Evolutionary conservation across 106 monocot genomes (phyloP), one percentile per base, ranked within the genome.

Genomic region (Posidonia australis): DNA sequence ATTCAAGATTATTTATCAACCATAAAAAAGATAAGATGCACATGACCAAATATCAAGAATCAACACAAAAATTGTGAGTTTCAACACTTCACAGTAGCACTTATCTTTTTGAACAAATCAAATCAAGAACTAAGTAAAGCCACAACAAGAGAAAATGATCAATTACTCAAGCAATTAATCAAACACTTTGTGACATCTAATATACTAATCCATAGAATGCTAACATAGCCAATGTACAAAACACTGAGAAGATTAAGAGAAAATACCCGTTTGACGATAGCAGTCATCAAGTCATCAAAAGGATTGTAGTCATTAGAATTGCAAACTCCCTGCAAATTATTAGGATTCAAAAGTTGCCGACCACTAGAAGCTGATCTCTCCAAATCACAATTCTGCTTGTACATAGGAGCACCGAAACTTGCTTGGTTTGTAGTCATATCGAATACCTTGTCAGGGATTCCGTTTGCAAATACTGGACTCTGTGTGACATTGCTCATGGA

Each of bases 251-350:
- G 23, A 52, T 23, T 9, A 13, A 11, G 66, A 66, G 48, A 9
- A 53, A 31, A 10, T 44, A 67, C 67, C 67, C 44, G 67, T 56
- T 67, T 67, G 12, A 56, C 44, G 9, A 66, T 66, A 20, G 55
- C 67, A 24, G 14, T 56, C 54, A 67, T 67, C 55, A 67, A 55
- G 25, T 67, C 67, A 21, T 67, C 67, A 44, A 67, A 67, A 4
- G 66, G 14, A 66, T 53, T 53, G 32, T 66, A 66, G 10, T 30
- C 66, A 56, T 14, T 53, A 10, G 54, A 11, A 12, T 44, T 44
- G 20, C 28, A 54, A 16, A 6, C 55, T 13, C 44, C 67, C 24
- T 54, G 67, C 26, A 67, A 44, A 13, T 56, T 67, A 9, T 20
- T 14, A 0, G 66, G 19, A 0, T 52, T 29, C 66, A 66, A 36